Evolutionary conservation across 1,284 basidiomycete genomes (phyloP), one percentile per base, ranked within the genome.

Genomic region (Sphagnurus paluster): DNA sequence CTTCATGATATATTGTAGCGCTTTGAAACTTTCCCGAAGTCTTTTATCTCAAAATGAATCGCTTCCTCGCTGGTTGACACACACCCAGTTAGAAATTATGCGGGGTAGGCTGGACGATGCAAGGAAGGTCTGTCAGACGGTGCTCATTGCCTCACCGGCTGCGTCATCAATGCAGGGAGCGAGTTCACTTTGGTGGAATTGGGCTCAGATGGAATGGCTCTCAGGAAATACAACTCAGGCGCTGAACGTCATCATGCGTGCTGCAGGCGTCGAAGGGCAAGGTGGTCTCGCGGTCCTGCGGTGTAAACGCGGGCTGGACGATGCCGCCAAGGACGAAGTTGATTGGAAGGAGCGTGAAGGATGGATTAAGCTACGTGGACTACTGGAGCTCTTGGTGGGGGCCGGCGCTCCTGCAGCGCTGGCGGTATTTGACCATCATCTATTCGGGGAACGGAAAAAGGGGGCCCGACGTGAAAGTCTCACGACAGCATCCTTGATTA

Each of bases 191-290:
- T 94, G 90, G 87, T 90, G 86, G 70, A 82, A 87, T 39, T 97
- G 92, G 91, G 89, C 87, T 0, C 87, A 93, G 61, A 79, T 94
- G 78, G 93, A 96, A 64, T 93, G 86, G 86, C 66, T 90, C n/a
- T 67, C 72, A 9, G 76, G 79, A 0, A 59, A 74, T 25, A 55
- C 67, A 14, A 75, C 79, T 30, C 70, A 72, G 28, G 76, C 82
- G 9, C 60, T 80, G 20, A 65, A 72, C 32, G 69, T 84, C 33
- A 69, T 83, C 26, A 59, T 84, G 37, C 74, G 68, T n/a, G 74
- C 80, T 13, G 76, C 72, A 9, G 76, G 73, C 3, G 68, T 80
- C 23, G 68, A 78, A 45, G 77, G 77, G 19, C 61, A 66, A 6
- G 72, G 77, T 5, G 76, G 78, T 0, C 66, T 84, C 46, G 70